Evolutionary conservation across 345 rosid species (phyloP).

Genomic region (Linum lewisii): DNA sequence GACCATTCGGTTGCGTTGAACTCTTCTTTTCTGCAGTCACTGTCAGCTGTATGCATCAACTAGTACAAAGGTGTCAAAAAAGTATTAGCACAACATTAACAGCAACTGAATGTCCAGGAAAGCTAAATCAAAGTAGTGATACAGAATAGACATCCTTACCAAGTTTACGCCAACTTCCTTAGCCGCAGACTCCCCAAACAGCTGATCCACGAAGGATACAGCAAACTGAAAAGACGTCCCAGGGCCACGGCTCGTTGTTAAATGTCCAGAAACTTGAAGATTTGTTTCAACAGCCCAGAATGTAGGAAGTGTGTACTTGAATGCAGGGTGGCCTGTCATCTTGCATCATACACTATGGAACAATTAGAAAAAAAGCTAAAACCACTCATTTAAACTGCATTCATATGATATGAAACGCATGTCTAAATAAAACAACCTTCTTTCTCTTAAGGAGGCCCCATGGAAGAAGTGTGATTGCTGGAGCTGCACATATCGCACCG

Average conservation of each 20-base stretch:
- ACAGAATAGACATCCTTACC: constrained; percentile 33
- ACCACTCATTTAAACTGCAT: background rate
- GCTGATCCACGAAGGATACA: constrained; percentile 66
- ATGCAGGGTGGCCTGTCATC: constrained; percentile 90
- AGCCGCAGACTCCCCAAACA: constrained; percentile 66
- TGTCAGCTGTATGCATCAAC: constrained; percentile 44
- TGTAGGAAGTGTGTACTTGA: constrained; percentile 67
- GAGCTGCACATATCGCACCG: constrained; percentile 91
- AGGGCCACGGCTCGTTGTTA: constrained; percentile 92
- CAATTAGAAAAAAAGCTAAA: constrained; percentile 27
- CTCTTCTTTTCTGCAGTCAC: constrained; percentile 44
- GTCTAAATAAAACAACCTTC: constrained; percentile 34
- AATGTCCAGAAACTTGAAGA: constrained; percentile 75
- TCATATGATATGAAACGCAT: constrained; percentile 7
- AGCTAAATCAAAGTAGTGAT: background rate
- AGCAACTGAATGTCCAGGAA: constrained; percentile 1
- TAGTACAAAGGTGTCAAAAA: constrained; percentile 17
- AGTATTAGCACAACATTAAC: constrained; percentile 5
- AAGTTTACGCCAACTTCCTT: constrained; percentile 45
- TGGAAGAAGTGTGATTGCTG: constrained; percentile 87
- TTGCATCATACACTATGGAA: constrained; percentile 47
- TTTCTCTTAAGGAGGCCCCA: constrained; percentile 84
- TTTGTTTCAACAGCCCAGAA: constrained; percentile 92
- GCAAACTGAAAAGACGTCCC: constrained; percentile 87
- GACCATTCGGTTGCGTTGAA: constrained; percentile 72